These are phyloP conservation scores for Stereum hirsutum DNA, from an alignment of 1,284 basidiomycete species.

Conservation along the genomic window DNA sequence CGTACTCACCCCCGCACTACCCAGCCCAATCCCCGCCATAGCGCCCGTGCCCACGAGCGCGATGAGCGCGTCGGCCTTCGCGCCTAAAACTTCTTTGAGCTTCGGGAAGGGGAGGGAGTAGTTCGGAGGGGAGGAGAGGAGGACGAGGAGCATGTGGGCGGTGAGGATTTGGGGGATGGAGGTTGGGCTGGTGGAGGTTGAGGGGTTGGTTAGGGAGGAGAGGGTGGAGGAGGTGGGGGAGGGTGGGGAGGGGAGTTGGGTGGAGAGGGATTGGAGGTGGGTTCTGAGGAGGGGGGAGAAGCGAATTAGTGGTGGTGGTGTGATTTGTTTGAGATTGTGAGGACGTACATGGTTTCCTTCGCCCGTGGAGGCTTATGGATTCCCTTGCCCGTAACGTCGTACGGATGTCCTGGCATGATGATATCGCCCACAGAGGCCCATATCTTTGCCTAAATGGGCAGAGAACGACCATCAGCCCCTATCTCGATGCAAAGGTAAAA, in stretches of 20 bases:
- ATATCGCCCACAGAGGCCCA: conserved; percentile 58
- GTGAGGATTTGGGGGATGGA: conserved; percentile 62
- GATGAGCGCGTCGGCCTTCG: conserved; percentile 20
- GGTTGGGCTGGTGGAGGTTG: conserved; percentile 16
- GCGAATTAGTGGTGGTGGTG: conserved; percentile 3
- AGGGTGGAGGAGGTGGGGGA: conserved; percentile 31
- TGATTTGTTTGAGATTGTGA: neutral
- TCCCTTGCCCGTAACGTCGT: conserved; percentile 21
- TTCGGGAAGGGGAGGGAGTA: conserved; percentile 52
- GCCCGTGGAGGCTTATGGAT: conserved; percentile 36
- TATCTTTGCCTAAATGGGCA: conserved; percentile 43
- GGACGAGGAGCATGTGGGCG: conserved; percentile 49
- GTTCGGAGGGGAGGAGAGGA: conserved; percentile 41
- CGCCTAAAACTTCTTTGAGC: conserved; percentile 49
- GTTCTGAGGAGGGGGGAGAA: conserved; percentile 29
- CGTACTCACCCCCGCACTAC: conserved; percentile 21
- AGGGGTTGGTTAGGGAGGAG: conserved; percentile 11
- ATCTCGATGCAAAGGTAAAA: neutral
- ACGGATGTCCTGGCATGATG: conserved; percentile 47
- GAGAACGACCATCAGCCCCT: neutral
- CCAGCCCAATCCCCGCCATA: too few species aligned
- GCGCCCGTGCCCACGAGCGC: too few species aligned
- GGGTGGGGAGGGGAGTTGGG: conserved; percentile 20
- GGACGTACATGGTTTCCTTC: conserved; percentile 56
- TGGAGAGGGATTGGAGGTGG: conserved; percentile 38